phyloP scores from a whole-genome alignment of 2,329 filamentous ascomycete genomes.

The Penicillium sp. region DNA sequence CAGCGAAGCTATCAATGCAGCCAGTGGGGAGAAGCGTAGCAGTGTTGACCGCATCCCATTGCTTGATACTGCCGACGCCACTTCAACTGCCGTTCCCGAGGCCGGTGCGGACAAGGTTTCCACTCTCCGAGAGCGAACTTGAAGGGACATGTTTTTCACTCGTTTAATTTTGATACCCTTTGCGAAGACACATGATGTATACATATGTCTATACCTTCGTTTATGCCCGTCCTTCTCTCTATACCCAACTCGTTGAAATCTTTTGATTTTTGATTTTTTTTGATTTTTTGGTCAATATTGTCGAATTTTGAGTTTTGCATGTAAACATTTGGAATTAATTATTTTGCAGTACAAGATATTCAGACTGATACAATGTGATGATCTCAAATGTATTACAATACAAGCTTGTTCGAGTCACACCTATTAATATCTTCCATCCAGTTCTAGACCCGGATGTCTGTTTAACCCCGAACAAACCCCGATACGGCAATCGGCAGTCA shows the following conservation, averaged over 20 bases:
- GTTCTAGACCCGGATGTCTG: neutral
- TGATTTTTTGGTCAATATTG: neutral
- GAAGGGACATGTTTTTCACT: constrained; percentile 10
- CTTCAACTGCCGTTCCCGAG: constrained; percentile 29
- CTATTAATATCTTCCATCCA: neutral
- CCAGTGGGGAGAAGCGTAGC: constrained; percentile 21
- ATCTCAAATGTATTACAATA: neutral
- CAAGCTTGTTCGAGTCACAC: neutral
- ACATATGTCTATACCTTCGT: neutral
- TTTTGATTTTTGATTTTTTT: neutral
- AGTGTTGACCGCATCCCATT: constrained; percentile 39
- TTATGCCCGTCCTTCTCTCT: neutral
- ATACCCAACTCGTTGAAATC: constrained; percentile 4
- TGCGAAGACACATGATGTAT: neutral
- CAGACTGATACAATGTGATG: neutral
- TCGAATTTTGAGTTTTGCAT: neutral
- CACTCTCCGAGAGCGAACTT: constrained; percentile 29
- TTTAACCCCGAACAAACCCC: constrained; percentile 18
- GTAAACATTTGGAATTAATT: neutral
- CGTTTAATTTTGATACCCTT: constrained; percentile 18
- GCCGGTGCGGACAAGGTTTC: constrained; percentile 7
- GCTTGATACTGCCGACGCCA: constrained; percentile 30
- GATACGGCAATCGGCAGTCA: constrained; percentile 19
- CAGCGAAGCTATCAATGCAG: constrained; percentile 22
- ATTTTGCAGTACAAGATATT: neutral